Evolutionary conservation across 768 basidiomycete species (phyloP), one percentile per base, ranked within the genome.

Genomic region (Boletus pseudo-olivaceus): DNA sequence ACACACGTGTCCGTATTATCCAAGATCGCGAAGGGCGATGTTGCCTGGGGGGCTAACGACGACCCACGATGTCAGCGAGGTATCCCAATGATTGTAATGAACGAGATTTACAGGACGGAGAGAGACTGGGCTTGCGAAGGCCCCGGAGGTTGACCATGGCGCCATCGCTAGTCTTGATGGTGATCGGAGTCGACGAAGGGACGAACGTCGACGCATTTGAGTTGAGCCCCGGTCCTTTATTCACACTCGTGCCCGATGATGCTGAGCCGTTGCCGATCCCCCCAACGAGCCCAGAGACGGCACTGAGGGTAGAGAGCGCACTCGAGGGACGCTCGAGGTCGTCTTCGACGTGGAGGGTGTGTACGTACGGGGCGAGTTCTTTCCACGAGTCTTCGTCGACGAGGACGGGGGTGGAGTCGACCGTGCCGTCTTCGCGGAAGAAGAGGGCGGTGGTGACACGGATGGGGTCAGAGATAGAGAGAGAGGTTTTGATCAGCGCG

Each of bases 381-480:
- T 60, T 64, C 70, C 68, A 70, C 33, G 68, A 70, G 42, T 68
- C 66, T 23, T 72, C 69, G 26, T 70, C 68, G 20, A 70, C 42
- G 20, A 62, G 50, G n/a, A 60, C 58, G 15, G 58, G 58, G 0
- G 58, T 50, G 6, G 62, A 47, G 38, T 72, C 66, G 35, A 72
- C 30, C 38, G 60, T 54, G 30, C 70, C 70, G 30, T 70, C 68
- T 43, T 70, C 68, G 49, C 67, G 57, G 40, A 63, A 69, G 45
- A 70, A 70, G 42, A 57, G 34, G 7, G 68, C 70, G n/a, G 61
- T 51, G 23, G 55, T 38, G 20, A 70, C 26, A 19, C 48, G 61
- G 29, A 66, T 17, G 47, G 55, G 59, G 19, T 66, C 62, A 2
- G 62, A 17, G 43, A 70, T 56, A 15, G 47, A 27, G 19, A 67